Evolutionary conservation across 768 basidiomycete species (phyloP), one percentile per base, ranked within the genome.

Genomic region (Tulasnella sp.): DNA sequence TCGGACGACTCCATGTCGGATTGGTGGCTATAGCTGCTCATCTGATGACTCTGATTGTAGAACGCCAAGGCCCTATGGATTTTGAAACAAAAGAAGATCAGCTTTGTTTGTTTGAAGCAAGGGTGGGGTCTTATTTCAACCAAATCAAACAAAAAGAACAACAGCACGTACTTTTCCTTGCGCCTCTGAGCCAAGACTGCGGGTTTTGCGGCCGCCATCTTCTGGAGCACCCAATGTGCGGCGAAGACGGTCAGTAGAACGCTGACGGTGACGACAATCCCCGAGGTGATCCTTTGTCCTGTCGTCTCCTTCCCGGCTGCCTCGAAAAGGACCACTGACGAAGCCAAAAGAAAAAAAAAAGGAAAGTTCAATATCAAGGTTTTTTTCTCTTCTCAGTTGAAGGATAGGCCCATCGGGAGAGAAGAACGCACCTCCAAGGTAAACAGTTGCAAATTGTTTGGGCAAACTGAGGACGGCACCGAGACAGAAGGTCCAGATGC

Each of bases 381-480:
- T 46, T 49, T 5, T 27, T 27, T 24, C 27, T 15, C 25, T 38
- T 30, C 7, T 42, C 29, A 72, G 63, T 85, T n/a, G n/a, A n/a
- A n/a, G n/a, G n/a, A n/a, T n/a, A n/a, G n/a, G n/a, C n/a, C n/a
- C n/a, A n/a, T n/a, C n/a, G n/a, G n/a, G n/a, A n/a, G n/a, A n/a
- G 80, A n/a, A 89, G 69, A 27, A 87, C 56, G 74, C 15, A 29
- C 88, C 89, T 34, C 92, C 92, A 15, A 93, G 78, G 67, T 96
- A 96, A 11, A 96, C 92, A 7, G 86, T 88, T 64, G 91, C 79
- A 65, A 96, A 84, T 69, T 96, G 92, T 67, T 93, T 93, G 5
- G 92, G 92, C 67, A 91, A 71, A 19, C 89, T 88, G 17, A 92
- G 73, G 64, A 92, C 71, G 3, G 91, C 85, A 22, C 92, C 91